Base-by-base conservation (phyloP, 2,329 filamentous ascomycete genomes). In the Pseudonectria buxi region DNA sequence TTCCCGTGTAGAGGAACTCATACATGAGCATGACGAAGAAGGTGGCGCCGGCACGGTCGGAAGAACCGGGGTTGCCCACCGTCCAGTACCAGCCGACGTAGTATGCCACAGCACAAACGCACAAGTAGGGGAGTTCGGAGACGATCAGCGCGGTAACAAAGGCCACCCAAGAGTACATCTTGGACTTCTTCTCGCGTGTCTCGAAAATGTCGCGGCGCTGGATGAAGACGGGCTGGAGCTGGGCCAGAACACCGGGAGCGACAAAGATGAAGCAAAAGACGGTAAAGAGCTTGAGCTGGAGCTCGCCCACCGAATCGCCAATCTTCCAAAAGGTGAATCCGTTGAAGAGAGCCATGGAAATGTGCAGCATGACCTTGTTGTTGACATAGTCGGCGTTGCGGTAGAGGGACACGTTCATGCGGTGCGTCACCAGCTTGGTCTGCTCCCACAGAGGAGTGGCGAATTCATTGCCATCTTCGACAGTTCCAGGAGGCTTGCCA, bases 391-490 rank as follows among this genome's bases (percentile, higher is more conserved):
- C 75, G 1, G 67, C 71, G 53, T 84, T 85, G 36, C 83, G 71
- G 61, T 67, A 86, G 5, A 86, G 64, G 0, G 79, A 67, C 0
- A 74, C 52, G 45, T 77, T 78, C 59, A 70, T 74, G 18, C 85
- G 82, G 4, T 72, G 57, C 7, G 75, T 72, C 28, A 85, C 82
- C 35, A 83, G 67, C 45, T 68, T 74, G 28, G 79, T 61, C 55
- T 90, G 86, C 24, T 72, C 59, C 46, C 54, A 62, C 43, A 88
- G 74, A 0, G 81, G 71, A 6, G 77, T 79, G 0, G 86, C 85
- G 44, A 88, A 90, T 57, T 88, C 83, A 32, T 77, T 68, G 40
- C 76, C 83, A 34, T 71, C 65, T 15, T 68, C 63, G 39, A 53
- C 45, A 43, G 53, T 64, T 34, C 57, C 64, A 0, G 60, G 55